These are phyloP conservation scores for Syzygium jambos DNA, from an alignment of 345 rosid genomes.

Conservation along the genomic window DNA sequence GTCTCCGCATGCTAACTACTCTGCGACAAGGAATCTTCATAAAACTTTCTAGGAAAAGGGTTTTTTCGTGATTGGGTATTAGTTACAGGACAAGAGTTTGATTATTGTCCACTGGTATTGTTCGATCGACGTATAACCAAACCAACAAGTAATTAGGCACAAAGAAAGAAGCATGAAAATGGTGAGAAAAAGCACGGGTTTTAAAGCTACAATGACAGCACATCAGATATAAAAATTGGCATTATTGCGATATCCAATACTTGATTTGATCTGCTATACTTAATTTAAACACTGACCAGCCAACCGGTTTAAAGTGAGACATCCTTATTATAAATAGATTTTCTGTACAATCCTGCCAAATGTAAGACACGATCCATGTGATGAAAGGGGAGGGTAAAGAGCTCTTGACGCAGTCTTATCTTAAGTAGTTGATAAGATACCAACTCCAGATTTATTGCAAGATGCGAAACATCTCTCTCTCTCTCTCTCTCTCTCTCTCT, in stretches of 20 bases:
- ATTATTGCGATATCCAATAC: neutral
- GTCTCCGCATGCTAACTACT: neutral
- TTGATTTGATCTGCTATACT: neutral
- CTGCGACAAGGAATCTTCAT: neutral
- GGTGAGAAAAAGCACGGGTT: neutral
- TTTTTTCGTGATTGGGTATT: neutral
- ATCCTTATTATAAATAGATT: too few species aligned
- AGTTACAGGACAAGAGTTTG: too few species aligned
- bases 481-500: too few species aligned
- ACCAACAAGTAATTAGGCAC: too few species aligned
- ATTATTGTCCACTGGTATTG: too few species aligned
- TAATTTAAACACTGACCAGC: neutral
- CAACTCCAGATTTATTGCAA: neutral
- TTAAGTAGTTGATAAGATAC: neutral
- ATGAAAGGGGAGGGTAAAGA: neutral
- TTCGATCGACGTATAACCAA: too few species aligned
- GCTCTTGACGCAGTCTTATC: neutral
- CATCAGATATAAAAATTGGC: neutral
- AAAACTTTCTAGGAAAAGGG: neutral
- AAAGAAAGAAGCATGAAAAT: too few species aligned
- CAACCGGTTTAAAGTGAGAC: neutral
- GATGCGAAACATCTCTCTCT: neutral
- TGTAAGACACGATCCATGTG: neutral
- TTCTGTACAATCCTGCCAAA: too few species aligned
- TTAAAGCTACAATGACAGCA: neutral